Evolutionary conservation across 441 rosid species (phyloP).

Genomic region (Hura crepitans): DNA sequence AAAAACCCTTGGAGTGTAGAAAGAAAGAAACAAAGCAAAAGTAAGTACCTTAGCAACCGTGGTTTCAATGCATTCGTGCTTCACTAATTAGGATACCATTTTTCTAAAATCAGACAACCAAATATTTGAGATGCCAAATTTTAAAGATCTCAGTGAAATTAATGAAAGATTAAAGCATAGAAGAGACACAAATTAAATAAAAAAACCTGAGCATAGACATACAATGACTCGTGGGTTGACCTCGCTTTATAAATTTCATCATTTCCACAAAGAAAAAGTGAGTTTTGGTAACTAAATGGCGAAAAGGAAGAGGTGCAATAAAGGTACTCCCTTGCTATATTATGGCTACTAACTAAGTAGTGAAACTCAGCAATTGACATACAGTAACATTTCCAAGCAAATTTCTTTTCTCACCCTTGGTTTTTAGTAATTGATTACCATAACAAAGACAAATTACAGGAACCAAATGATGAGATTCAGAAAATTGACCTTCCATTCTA

Average conservation of each 20-base stretch:
- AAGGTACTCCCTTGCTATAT: too few species aligned
- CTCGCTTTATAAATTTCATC: slow-evolving; percentile 83
- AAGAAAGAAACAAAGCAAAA: background rate
- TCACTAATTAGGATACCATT: slow-evolving; percentile 86
- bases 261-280: slow-evolving; percentile 21
- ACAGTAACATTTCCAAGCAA: too few species aligned
- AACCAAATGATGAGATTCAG: too few species aligned
- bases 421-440: too few species aligned
- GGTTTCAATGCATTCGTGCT: slow-evolving; percentile 88
- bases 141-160: background rate
- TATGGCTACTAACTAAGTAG: background rate
- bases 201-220: slow-evolving; percentile 86
- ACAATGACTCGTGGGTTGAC: slow-evolving; percentile 64
- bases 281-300: too few species aligned
- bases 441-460: too few species aligned
- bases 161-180: background rate
- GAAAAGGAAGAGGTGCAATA: too few species aligned
- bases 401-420: too few species aligned
- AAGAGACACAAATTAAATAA: background rate
- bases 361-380: too few species aligned
- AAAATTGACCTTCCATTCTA: too few species aligned
- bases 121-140: background rate
- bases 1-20: slow-evolving; percentile 16
- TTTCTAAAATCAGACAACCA: slow-evolving; percentile 36
- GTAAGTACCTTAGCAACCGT: slow-evolving; percentile 69